phyloP scores from a whole-genome alignment of 768 basidiomycete genomes.

The Cystofilobasidium bisporidii region DNA sequence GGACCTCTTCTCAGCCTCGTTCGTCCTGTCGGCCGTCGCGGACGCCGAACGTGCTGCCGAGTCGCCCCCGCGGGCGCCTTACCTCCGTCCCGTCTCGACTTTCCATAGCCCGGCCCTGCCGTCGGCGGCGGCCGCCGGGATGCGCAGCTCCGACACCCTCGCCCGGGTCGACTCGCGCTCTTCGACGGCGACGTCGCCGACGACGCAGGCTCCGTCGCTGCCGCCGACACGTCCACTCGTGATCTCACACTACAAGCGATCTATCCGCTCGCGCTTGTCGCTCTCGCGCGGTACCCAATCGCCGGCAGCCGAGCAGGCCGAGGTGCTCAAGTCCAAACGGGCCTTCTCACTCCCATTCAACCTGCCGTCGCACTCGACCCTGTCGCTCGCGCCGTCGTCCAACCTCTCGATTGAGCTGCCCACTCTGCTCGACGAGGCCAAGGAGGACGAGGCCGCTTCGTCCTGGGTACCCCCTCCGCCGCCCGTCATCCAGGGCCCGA shows the following conservation, averaged over 20 bases:
- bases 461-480: background rate
- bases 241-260: background rate
- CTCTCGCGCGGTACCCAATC: background rate
- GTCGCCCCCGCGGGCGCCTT: background rate
- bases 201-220: background rate
- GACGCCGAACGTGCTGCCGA: background rate
- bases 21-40: background rate
- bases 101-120: background rate
- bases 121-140: background rate
- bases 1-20: constrained; percentile 1
- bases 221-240: background rate
- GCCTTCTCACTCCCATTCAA: constrained; percentile 5
- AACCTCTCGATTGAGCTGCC: background rate
- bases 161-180: background rate
- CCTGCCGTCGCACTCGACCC: constrained; percentile 3
- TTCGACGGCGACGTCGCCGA: background rate
- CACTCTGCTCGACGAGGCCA: background rate
- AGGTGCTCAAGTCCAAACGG: background rate
- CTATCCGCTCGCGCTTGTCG: constrained; percentile 8
- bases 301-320: background rate
- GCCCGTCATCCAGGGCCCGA: background rate
- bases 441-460: background rate
- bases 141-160: background rate
- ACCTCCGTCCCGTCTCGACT: background rate
- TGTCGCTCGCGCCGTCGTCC: background rate